A percentile compares a stretch with the other conserved stretches of the same genome.
Conservation (phyloP, 768 basidiomycete species). For the Pleurotus ostreatus region DNA sequence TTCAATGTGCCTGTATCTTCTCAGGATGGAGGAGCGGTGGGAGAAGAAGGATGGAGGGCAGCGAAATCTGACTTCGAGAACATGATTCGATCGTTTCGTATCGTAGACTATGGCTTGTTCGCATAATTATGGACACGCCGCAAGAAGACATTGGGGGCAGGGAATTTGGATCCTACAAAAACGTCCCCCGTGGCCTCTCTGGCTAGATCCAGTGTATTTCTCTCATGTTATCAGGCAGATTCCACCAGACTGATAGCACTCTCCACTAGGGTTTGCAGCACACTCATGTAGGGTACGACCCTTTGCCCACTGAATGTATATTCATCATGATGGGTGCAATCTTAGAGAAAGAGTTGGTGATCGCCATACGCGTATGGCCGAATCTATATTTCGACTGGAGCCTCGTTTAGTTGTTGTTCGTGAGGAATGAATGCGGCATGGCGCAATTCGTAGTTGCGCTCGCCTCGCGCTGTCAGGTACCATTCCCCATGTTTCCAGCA, state of each 20-base stretch:
- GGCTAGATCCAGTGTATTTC: background rate
- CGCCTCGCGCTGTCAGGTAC: too few relatives aligned
- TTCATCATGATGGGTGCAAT: too few relatives aligned
- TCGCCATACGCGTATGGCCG: background rate
- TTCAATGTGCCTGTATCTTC: conserved; percentile 71
- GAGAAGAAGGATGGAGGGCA: conserved; percentile 27
- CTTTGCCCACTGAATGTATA: too few relatives aligned
- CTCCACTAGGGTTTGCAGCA: background rate
- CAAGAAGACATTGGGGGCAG: background rate
- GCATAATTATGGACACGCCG: conserved; percentile 31
- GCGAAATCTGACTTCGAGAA: conserved; percentile 47
- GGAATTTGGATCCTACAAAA: background rate
- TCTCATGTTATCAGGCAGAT: conserved; percentile 5
- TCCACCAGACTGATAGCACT: background rate
- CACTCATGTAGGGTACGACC: background rate
- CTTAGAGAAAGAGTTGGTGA: background rate
- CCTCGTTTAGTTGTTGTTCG: too few relatives aligned
- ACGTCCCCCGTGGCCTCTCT: background rate
- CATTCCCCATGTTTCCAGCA: too few relatives aligned
- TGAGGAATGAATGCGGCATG: too few relatives aligned
- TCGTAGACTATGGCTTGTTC: conserved; percentile 71
- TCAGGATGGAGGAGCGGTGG: conserved; percentile 39
- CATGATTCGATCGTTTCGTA: conserved; percentile 55
- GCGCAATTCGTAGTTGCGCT: too few relatives aligned
- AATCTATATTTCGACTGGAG: too few relatives aligned